phyloP scores from a whole-genome alignment of 1,284 basidiomycete genomes.

The Naganishia liquefaciens region DNA sequence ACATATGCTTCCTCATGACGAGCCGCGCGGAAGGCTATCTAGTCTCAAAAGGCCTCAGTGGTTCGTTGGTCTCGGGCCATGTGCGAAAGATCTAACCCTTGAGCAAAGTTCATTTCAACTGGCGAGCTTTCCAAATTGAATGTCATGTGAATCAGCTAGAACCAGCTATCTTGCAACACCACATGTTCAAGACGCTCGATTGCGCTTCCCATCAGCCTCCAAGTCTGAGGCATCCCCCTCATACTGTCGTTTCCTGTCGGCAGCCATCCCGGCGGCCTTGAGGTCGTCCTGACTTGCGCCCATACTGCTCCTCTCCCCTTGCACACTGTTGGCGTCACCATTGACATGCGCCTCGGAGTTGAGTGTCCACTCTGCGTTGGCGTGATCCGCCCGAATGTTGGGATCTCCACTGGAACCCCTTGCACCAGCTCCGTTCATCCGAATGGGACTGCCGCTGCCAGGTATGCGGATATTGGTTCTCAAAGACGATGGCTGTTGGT shows the following conservation, averaged over 20 bases:
- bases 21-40: too few relatives aligned
- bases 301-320: background rate
- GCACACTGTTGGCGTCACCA: background rate
- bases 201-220: slow-evolving; percentile 6
- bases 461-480: slow-evolving; percentile 1
- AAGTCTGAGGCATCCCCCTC: slow-evolving; percentile 1
- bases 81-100: too few relatives aligned
- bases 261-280: background rate
- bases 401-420: background rate
- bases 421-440: background rate
- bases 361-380: background rate
- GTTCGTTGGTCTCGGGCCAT: too few relatives aligned
- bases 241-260: background rate
- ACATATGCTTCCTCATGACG: too few relatives aligned
- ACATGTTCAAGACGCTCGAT: background rate
- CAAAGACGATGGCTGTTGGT: slow-evolving; percentile 3
- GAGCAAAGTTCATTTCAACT: too few relatives aligned
- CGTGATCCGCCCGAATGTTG: background rate
- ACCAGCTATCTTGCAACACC: background rate
- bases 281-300: background rate
- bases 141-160: too few relatives aligned
- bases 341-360: background rate
- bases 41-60: too few relatives aligned
- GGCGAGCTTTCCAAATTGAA: too few relatives aligned
- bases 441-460: background rate